Conservation (phyloP, 768 basidiomycete species). For the Mycena vitilis region DNA sequence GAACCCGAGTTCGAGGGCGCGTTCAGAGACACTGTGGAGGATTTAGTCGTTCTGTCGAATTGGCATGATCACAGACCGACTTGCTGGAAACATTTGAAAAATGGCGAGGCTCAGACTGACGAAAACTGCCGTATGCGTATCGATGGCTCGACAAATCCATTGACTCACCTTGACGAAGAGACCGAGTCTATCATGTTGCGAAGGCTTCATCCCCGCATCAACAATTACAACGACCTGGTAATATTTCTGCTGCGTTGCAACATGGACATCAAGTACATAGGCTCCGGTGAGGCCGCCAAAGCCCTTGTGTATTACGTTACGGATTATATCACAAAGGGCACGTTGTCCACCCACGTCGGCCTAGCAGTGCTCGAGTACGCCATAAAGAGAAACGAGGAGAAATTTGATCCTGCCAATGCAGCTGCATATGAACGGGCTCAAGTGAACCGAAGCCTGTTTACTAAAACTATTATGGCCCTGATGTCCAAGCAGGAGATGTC, state of each 20-base stretch:
- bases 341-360: constrained; percentile 36
- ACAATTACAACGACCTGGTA: constrained; percentile 32
- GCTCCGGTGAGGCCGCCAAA: constrained; percentile 43
- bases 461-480: constrained; percentile 13
- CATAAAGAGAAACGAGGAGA: constrained; percentile 3
- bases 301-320: constrained; percentile 48
- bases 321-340: constrained; percentile 49
- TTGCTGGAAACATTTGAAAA: constrained; percentile 32
- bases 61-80: constrained; percentile 27
- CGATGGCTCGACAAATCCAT: not conserved
- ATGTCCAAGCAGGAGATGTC: constrained; percentile 26
- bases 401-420: not conserved
- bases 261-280: constrained; percentile 47
- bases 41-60: constrained; percentile 20
- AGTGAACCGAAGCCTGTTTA: constrained; percentile 7
- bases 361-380: constrained; percentile 31
- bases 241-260: constrained; percentile 40
- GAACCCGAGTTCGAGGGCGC: not conserved
- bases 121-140: constrained; percentile 5
- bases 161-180: constrained; percentile 22
- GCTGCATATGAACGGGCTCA: not conserved
- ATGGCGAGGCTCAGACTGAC: constrained; percentile 4
- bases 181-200: constrained; percentile 25
- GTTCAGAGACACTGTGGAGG: constrained; percentile 26
- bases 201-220: constrained; percentile 26